Evolutionary conservation across 306 rosid species (phyloP).

Genomic region (Malus sieversii): DNA sequence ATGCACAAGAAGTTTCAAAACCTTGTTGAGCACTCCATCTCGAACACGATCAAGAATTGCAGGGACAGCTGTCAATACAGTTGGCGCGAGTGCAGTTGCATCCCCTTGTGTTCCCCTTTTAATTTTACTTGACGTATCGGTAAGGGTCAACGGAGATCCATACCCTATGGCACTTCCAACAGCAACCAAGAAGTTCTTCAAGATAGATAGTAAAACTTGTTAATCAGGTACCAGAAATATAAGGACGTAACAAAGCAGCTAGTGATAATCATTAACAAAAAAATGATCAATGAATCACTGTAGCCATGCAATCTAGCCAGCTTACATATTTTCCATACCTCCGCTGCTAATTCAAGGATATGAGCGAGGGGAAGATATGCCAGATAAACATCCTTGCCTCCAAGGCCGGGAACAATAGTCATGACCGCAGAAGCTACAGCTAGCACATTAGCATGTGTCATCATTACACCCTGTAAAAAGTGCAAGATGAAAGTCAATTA

Average conservation of each 20-base stretch:
- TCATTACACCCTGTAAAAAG: slow-evolving; percentile 84
- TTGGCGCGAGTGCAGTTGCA: slow-evolving; percentile 66
- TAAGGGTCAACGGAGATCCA: slow-evolving; percentile 88
- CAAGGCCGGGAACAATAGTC: slow-evolving; percentile 79
- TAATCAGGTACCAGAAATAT: slow-evolving; percentile 16
- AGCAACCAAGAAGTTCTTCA: slow-evolving; percentile 68
- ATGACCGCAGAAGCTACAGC: slow-evolving; percentile 80
- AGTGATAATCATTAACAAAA: background rate
- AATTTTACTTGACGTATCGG: slow-evolving; percentile 92
- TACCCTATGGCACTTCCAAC: slow-evolving; percentile 91
- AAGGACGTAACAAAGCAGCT: background rate
- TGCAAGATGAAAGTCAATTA: slow-evolving; percentile 1
- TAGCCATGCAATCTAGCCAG: slow-evolving; percentile 13
- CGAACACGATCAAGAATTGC: slow-evolving; percentile 98
- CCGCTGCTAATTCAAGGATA: slow-evolving; percentile 93
- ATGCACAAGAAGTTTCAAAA: slow-evolving; percentile 27
- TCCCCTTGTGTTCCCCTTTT: slow-evolving; percentile 87
- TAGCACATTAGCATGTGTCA: slow-evolving; percentile 91
- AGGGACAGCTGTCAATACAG: slow-evolving; percentile 89
- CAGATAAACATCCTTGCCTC: slow-evolving; percentile 65
- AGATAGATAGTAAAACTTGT: slow-evolving; percentile 20
- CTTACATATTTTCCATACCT: slow-evolving; percentile 46
- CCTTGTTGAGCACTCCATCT: slow-evolving; percentile 90
- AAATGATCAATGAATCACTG: slow-evolving; percentile 11
- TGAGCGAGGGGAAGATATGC: slow-evolving; percentile 97